Conservation (phyloP, 2,329 filamentous ascomycete genomes). For the Pyricularia pennisetigena region DNA sequence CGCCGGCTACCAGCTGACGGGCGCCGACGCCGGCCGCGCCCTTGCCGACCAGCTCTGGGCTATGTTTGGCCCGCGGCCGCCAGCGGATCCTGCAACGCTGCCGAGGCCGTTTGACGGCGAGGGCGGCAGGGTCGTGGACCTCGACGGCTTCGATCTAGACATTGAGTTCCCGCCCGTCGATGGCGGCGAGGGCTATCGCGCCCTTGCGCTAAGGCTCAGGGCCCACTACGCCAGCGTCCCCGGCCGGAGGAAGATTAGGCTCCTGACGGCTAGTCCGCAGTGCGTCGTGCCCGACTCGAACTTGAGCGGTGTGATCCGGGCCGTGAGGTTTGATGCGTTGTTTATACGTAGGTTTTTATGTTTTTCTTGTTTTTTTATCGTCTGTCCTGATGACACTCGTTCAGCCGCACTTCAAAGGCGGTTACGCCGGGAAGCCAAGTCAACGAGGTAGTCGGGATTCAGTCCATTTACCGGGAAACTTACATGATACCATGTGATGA, state of each 20-base stretch:
- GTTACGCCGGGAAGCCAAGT: too few species aligned
- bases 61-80: conserved; percentile 24
- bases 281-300: conserved; percentile 30
- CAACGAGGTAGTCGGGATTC: not conserved
- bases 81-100: not conserved
- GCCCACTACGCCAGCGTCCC: conserved; percentile 13
- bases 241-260: conserved; percentile 12
- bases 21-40: conserved; percentile 22
- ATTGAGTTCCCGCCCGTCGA: conserved; percentile 20
- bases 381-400: too few species aligned
- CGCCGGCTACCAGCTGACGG: conserved; percentile 23
- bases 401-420: too few species aligned
- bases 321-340: conserved; percentile 29
- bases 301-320: conserved; percentile 13
- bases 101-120: conserved; percentile 27
- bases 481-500: not conserved
- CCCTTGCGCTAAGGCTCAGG: conserved; percentile 16
- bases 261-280: conserved; percentile 35
- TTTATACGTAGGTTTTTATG: conserved; percentile 23
- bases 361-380: not conserved
- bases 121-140: conserved; percentile 13
- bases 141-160: conserved; percentile 35
- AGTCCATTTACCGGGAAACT: not conserved
- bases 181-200: conserved; percentile 1
- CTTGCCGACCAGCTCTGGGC: conserved; percentile 26